Conservation (phyloP, 2,329 filamentous ascomycete genomes). For the Ascocoryne sarcoides region DNA sequence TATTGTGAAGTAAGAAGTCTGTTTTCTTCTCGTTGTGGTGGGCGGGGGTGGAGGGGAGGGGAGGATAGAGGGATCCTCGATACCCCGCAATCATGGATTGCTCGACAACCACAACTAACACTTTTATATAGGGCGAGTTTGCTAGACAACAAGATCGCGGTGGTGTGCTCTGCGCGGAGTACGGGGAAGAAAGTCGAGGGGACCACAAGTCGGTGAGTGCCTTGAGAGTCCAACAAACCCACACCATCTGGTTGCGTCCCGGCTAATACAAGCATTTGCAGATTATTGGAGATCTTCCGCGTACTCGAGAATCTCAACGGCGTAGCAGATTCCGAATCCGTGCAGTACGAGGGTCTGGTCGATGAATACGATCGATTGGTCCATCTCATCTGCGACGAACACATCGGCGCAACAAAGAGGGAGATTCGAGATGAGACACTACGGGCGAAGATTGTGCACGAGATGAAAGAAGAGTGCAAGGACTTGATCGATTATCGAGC, state of each 20-base stretch:
- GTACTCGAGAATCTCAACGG: constrained; percentile 46
- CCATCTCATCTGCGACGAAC: constrained; percentile 72
- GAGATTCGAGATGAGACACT: constrained; percentile 51
- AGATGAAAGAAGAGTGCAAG: constrained; percentile 71
- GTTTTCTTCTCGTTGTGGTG: neutral
- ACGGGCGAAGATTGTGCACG: constrained; percentile 48
- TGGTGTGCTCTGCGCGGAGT: constrained; percentile 93
- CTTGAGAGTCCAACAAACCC: no score
- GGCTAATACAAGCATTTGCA: no score
- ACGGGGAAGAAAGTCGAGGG: constrained; percentile 90
- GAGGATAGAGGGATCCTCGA: neutral
- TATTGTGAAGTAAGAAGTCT: constrained; percentile 50
- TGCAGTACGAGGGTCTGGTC: constrained; percentile 43
- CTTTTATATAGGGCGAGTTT: constrained; percentile 46
- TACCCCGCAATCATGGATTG: neutral
- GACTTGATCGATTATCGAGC: constrained; percentile 67
- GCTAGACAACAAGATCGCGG: constrained; percentile 65
- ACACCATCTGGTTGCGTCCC: no score
- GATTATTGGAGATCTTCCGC: constrained; percentile 49
- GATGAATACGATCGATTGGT: constrained; percentile 66
- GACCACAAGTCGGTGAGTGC: constrained; percentile 85
- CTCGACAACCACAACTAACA: no score
- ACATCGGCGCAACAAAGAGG: constrained; percentile 61
- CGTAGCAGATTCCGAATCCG: constrained; percentile 42
- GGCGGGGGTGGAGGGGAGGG: neutral